Percentiles rank a stretch among this genome's conserved stretches.
phyloP scores from a whole-genome alignment of 768 basidiomycete genomes.

The Leucosporidium yakuticum region DNA sequence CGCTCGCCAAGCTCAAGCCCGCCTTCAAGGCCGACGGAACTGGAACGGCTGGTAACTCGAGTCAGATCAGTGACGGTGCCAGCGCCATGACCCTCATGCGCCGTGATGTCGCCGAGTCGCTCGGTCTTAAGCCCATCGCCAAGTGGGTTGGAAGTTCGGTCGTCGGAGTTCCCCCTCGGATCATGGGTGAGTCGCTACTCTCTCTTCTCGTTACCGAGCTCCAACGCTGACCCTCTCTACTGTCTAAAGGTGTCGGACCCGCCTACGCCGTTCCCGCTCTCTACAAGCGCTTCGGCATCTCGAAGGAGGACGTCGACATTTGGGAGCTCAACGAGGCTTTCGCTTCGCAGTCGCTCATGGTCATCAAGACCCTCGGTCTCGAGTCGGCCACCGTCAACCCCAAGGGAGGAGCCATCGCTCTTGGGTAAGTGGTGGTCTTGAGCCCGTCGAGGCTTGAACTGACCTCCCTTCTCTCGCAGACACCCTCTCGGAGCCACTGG shows the following conservation, averaged over 20 bases:
- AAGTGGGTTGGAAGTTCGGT: slow-evolving; percentile 46
- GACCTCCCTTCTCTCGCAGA: not conserved
- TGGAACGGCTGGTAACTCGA: slow-evolving; percentile 48
- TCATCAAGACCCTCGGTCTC: slow-evolving; percentile 44
- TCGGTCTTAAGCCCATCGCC: slow-evolving; percentile 45
- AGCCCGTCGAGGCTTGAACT: not conserved
- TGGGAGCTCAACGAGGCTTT: slow-evolving; percentile 43
- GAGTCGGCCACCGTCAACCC: slow-evolving; percentile 46
- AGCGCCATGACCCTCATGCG: slow-evolving; percentile 46
- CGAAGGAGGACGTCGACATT: slow-evolving; percentile 39
- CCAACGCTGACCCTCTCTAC: not conserved
- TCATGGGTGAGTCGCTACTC: slow-evolving; percentile 24
- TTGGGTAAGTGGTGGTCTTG: slow-evolving; percentile 26
- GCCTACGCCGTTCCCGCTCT: slow-evolving; percentile 73
- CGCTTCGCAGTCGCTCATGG: slow-evolving; percentile 46
- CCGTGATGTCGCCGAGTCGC: slow-evolving; percentile 45
- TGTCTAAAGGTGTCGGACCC: slow-evolving; percentile 63
- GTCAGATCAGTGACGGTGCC: slow-evolving; percentile 48
- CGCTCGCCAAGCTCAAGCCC: slow-evolving; percentile 47
- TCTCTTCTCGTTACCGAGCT: not conserved
- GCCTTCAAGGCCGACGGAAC: slow-evolving; percentile 47
- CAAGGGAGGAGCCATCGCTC: slow-evolving; percentile 46
- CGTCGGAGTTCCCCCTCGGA: slow-evolving; percentile 42
- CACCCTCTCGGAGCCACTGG: slow-evolving; percentile 48
- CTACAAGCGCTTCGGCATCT: slow-evolving; percentile 31